Evolutionary conservation across 208 protist species (phyloP), one percentile per base, ranked within the genome.

Genomic region (Herpetomonas tarakana): DNA sequence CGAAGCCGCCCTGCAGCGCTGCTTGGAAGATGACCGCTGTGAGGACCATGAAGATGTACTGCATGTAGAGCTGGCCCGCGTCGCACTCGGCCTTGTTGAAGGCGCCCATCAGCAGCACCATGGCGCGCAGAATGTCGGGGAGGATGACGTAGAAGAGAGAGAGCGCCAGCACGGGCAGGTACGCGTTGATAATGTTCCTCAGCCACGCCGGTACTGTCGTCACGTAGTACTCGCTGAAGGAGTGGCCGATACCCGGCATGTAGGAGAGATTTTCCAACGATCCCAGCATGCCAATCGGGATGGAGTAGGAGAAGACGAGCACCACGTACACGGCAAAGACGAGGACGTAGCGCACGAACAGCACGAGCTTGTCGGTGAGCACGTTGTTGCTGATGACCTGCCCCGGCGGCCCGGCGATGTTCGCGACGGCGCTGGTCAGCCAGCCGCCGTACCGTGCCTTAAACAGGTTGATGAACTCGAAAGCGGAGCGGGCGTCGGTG

Each of bases 41-140:
- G 39, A 94, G 71, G 22, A 94, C 76, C 88, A 92, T 94, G 67
- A 92, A 94, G 46, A 88, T 25, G 71, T 90, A 92, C 69, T 92
- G 82, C 59, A 94, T 56, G 56, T 83, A 76, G 19, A 94, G 63
- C 39, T 78, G 76, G 7, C 76, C 78, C n/a, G 65, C 65, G 24
- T 87, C 72, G 29, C 78, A 79, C 61, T 91, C 80, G 0, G 27
- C 51, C 53, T 79, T 58, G 52, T 83, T 92, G 52, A 88, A 75
- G 53, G 71, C 83, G 16, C 85, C 85, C 85, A 92, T 94, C 50
- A 66, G 63, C 29, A 83, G 58, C 21, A 86, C 83, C 41, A 92
- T 68, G 27, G 74, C 27, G 2, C 81, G 80, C 19, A 92, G 82
- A 29, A 94, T 71, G 66, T 76, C 66, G 7, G 88, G 88, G 47